Evolutionary conservation across 495 filamentous ascomycete genomes (phyloP).

Genomic region (Bryoglossum gracile): DNA sequence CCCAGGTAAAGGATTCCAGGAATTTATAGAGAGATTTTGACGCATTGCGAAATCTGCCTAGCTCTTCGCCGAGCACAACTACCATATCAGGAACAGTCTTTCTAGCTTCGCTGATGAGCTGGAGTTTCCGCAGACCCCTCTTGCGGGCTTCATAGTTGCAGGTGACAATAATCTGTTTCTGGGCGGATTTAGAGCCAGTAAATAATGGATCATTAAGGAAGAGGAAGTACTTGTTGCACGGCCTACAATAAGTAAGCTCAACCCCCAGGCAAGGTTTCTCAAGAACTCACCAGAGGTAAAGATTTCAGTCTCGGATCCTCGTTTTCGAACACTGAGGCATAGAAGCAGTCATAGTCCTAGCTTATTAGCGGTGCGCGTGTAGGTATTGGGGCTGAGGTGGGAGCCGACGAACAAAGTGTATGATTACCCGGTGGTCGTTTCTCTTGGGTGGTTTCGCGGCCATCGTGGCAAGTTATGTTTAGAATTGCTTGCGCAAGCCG

Average conservation of each 20-base stretch:
- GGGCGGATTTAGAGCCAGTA: neutral
- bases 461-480: conserved; percentile 1
- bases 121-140: conserved; percentile 73
- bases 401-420: conserved; percentile 62
- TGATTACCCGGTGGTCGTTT: conserved; percentile 61
- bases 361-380: conserved; percentile 17
- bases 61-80: conserved; percentile 78
- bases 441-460: conserved; percentile 27
- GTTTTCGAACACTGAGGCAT: conserved; percentile 81
- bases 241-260: conserved; percentile 31
- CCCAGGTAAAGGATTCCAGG: conserved; percentile 65
- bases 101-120: conserved; percentile 74
- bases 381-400: neutral
- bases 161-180: conserved; percentile 87
- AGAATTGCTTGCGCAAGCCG: conserved; percentile 3
- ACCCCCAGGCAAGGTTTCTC: neutral
- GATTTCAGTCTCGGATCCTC: conserved; percentile 65
- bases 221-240: conserved; percentile 50
- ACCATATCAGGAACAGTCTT: conserved; percentile 76
- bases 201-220: conserved; percentile 3
- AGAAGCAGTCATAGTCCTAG: conserved; percentile 91
- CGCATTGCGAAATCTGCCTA: conserved; percentile 76
- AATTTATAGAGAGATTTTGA: conserved; percentile 73
- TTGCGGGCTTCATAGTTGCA: conserved; percentile 87
- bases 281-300: conserved; percentile 47